phyloP scores from a whole-genome alignment of 352 stramenopile species.

The Pythium chondricola region DNA sequence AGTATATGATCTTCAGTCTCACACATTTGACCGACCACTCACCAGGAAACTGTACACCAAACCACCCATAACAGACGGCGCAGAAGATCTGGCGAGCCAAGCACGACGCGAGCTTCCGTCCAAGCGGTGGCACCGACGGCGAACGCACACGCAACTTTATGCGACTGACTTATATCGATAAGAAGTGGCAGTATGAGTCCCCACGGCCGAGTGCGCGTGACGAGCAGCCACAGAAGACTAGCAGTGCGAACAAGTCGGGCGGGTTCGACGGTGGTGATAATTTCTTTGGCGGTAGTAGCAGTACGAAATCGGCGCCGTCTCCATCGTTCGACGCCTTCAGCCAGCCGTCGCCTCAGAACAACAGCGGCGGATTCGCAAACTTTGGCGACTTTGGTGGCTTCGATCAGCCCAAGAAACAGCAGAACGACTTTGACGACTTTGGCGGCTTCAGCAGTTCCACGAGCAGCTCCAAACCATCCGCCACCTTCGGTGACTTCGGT shows the following conservation, averaged over 20 bases:
- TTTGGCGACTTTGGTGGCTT: conserved; percentile 83
- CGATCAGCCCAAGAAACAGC: conserved; percentile 29
- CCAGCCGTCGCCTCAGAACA: conserved; percentile 5
- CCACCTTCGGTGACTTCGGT: conserved; percentile 51
- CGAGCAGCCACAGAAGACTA: conserved; percentile 33
- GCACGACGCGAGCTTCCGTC: conserved; percentile 76
- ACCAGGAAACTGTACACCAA: too few species aligned
- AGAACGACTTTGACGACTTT: conserved; percentile 33
- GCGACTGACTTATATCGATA: conserved; percentile 81
- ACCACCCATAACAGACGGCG: too few species aligned
- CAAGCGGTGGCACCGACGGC: conserved; percentile 59
- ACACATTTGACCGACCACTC: too few species aligned
- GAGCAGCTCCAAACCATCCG: conserved; percentile 18
- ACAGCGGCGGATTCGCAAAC: conserved; percentile 37
- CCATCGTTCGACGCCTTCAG: conserved; percentile 32
- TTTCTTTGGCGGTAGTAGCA: conserved; percentile 43
- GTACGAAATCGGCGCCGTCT: conserved; percentile 18
- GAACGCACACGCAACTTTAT: conserved; percentile 88
- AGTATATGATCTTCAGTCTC: too few species aligned
- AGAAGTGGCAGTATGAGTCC: conserved; percentile 84
- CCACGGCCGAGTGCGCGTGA: conserved; percentile 41
- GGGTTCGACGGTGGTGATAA: conserved; percentile 22
- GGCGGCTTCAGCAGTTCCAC: conserved; percentile 20
- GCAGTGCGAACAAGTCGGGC: conserved; percentile 37
- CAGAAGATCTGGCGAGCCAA: conserved; percentile 84